Evolutionary conservation across 1,139 yeast species (phyloP), one percentile per base, ranked within the genome.

Genomic region (Candida tropicalis): DNA sequence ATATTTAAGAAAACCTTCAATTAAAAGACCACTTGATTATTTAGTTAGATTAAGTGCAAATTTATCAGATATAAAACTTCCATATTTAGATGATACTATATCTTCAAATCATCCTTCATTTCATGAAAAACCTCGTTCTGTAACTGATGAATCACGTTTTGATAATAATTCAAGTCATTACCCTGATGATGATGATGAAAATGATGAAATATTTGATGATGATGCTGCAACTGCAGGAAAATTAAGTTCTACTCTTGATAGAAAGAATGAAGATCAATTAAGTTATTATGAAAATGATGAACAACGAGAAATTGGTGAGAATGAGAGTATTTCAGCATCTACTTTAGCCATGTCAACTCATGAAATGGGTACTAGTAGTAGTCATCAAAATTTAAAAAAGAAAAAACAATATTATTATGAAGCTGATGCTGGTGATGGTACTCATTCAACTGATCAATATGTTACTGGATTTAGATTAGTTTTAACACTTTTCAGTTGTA

Each of bases 381-480:
- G 23, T 20, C 17, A 16, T 18, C 24, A 22, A 20, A 27, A 27
- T 17, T 36, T 36, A 6, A 18, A 31, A 7, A 36, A 36, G 6
- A 23, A 13, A 15, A 38, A 38, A 13, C 18, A 12, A 10, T 38
- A 38, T 31, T 65, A 57, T 49, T 54, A 50, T 41, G 71, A 70
- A 46, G 63, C 70, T 44, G 73, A 76, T 53, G 82, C 83, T 15
- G 84, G 83, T n/a, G 83, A 79, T 55, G 83, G 83, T 8, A 67
- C 83, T 3, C 59, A 51, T 11, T 68, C 77, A 1, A 54, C 60
- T 2, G 79, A 77, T 41, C 83, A 78, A 45, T 65, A 73, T 38
- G 51, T 77, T 16, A 62, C 59, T 5, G 85, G 85, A 0, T 2
- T 59, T 4, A 64, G 65, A 38, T 58, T 81, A 23, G 35, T 48